phyloP scores from a whole-genome alignment of 768 basidiomycete genomes.

The Coprinopsis cinerea region DNA sequence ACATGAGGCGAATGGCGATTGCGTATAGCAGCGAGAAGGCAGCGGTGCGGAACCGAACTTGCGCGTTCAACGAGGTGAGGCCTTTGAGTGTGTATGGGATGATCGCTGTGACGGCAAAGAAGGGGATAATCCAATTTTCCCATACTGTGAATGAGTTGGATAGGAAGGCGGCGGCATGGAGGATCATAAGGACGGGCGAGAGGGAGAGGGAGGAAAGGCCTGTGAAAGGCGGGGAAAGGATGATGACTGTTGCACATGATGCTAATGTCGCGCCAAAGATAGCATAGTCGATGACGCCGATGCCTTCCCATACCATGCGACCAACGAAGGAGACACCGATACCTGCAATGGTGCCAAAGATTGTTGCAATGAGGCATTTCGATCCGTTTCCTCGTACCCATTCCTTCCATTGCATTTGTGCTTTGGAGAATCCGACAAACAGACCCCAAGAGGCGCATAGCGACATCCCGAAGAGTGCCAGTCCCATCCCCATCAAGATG shows the following conservation, averaged over 20 bases:
- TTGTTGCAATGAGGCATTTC: constrained; percentile 27
- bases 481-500: constrained; percentile 67
- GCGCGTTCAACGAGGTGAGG: constrained; percentile 38
- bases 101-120: constrained; percentile 64
- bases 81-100: constrained; percentile 56
- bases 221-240: constrained; percentile 33
- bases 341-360: constrained; percentile 31
- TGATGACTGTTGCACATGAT: constrained; percentile 41
- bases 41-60: constrained; percentile 71
- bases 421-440: constrained; percentile 39
- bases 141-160: constrained; percentile 98
- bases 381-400: constrained; percentile 32
- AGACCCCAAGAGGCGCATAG: constrained; percentile 49
- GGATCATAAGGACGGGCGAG: constrained; percentile 44
- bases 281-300: constrained; percentile 44
- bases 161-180: constrained; percentile 74
- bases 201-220: constrained; percentile 22
- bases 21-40: constrained; percentile 65
- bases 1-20: constrained; percentile 66
- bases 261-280: constrained; percentile 44
- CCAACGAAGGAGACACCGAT: constrained; percentile 18
- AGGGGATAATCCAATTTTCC: constrained; percentile 84
- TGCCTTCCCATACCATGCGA: constrained; percentile 35
- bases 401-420: constrained; percentile 33
- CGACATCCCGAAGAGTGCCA: constrained; percentile 53